phyloP scores from a whole-genome alignment of 106 monocot genomes.

The Dioscorea alata region DNA sequence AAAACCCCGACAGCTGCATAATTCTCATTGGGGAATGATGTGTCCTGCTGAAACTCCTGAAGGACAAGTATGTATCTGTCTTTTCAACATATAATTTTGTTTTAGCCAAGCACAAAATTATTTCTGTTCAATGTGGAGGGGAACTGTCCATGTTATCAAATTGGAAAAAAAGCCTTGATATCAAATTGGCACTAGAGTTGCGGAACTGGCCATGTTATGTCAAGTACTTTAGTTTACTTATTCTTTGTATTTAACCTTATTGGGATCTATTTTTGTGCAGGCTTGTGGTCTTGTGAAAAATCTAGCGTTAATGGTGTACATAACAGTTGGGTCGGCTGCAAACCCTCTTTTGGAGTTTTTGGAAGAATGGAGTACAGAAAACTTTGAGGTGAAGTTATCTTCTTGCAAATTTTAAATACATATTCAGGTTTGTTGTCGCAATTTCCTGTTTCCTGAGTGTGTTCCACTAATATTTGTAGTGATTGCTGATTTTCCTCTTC shows the following conservation, averaged over 20 bases:
- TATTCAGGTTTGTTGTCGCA: too few relatives aligned
- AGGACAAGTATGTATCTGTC: conserved; percentile 56
- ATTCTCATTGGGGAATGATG: conserved; percentile 99
- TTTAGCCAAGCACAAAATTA: too few relatives aligned
- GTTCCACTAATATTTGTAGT: too few relatives aligned
- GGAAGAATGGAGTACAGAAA: conserved; percentile 98
- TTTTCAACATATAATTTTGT: background rate
- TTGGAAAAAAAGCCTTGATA: background rate
- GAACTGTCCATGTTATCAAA: too few relatives aligned
- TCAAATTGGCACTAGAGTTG: background rate
- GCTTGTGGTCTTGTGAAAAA: conserved; percentile 98
- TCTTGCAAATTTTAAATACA: too few relatives aligned
- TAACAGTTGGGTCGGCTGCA: conserved; percentile 97
- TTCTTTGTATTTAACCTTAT: background rate
- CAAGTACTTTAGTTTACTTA: background rate
- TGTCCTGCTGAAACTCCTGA: conserved; percentile 99
- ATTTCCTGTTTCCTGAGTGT: too few relatives aligned
- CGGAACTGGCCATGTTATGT: too few relatives aligned
- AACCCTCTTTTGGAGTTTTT: conserved; percentile 93
- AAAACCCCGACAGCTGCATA: conserved; percentile 91
- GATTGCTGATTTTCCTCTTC: too few relatives aligned
- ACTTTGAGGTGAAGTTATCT: conserved; percentile 65
- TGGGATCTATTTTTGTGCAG: conserved; percentile 21
- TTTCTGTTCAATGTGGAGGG: background rate
- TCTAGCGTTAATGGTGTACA: conserved; percentile 97